Evolutionary conservation across 345 rosid species (phyloP), one percentile per base, ranked within the genome.

Genomic region (Erucastrum elatum): DNA sequence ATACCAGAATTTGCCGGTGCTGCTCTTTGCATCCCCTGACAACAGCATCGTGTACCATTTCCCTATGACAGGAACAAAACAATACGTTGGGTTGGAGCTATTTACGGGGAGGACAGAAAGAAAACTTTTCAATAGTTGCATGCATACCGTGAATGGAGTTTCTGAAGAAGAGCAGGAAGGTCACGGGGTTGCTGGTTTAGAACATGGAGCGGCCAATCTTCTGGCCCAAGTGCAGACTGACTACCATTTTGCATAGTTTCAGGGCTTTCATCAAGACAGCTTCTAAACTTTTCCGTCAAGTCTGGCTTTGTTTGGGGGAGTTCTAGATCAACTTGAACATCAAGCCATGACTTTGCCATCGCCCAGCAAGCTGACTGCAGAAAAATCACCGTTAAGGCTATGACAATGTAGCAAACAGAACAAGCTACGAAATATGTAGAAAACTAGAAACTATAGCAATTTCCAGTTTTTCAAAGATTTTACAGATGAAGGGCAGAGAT

Each of bases 361-460:
- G 93, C 98, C 99, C 99, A 95, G 87, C 97, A 95, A 17, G 98
- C 99, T 83, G 99, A 86, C 97, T 95, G 90, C 85, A 85, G 30
- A 80, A 41, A 49, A 70, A 33, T 25, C 34, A 75, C 56, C 58
- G 2, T 70, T 67, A 17, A 64, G 6, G 44, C 5, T 30, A 35
- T 46, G 61, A 29, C n/a, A 80, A 53, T 53, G 71, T n/a, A 51
- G 16, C 39, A 74, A 16, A 33, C 2, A 46, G 44, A 61, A 33
- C 21, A 73, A 26, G 64, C 59, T 62, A 35, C n/a, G 6, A 16
- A 68, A 53, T n/a, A 74, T 51, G 61, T 51, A n/a, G n/a, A n/a
- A n/a, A n/a, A n/a, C n/a, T n/a, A 26, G 35, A 66, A 9, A 31
- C 1, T 55, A 37, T 30, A 35, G 34, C 59, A 62, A 26, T 4